These are phyloP conservation scores for Xerocomus minutiporus DNA, from an alignment of 1,284 basidiomycete genomes.

Conservation along the genomic window DNA sequence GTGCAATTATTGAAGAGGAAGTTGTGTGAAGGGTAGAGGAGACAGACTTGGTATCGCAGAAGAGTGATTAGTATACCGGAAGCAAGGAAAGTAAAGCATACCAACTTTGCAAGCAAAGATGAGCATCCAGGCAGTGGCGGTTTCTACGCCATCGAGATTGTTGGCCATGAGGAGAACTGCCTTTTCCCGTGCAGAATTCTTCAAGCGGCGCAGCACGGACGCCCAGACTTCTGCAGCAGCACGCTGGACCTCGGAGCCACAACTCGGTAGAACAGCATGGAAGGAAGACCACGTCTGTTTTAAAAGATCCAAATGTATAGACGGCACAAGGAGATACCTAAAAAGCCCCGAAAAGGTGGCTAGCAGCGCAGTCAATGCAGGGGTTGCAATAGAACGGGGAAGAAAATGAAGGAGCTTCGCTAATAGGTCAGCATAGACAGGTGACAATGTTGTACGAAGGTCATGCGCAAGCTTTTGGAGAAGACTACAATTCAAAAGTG, in stretches of 20 bases:
- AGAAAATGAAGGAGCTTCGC: slow-evolving; percentile 54
- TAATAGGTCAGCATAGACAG: slow-evolving; percentile 54
- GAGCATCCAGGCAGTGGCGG: slow-evolving; percentile 62
- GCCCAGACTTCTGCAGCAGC: slow-evolving; percentile 79
- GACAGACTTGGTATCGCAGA: slow-evolving; percentile 48
- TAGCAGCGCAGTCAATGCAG: slow-evolving; percentile 60
- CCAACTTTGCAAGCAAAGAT: slow-evolving; percentile 70
- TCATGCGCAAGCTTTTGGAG: slow-evolving; percentile 73
- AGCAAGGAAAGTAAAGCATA: slow-evolving; percentile 4
- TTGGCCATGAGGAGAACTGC: slow-evolving; percentile 48
- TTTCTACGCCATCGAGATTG: slow-evolving; percentile 46
- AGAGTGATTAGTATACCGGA: slow-evolving; percentile 3
- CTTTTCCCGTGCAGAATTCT: slow-evolving; percentile 46
- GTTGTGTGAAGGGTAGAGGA: slow-evolving; percentile 78
- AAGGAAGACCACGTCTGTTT: slow-evolving; percentile 56
- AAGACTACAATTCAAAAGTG: slow-evolving; percentile 42
- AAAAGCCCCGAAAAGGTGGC: slow-evolving; percentile 63
- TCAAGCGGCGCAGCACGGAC: slow-evolving; percentile 58
- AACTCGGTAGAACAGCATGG: slow-evolving; percentile 47
- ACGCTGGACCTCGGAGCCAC: slow-evolving; percentile 62
- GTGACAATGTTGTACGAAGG: slow-evolving; percentile 63
- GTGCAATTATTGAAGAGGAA: slow-evolving; percentile 56
- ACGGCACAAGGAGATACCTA: slow-evolving; percentile 64
- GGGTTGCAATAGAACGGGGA: slow-evolving; percentile 49
- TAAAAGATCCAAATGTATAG: slow-evolving; percentile 45